phyloP scores from a whole-genome alignment of 768 basidiomycete species.

The Kwoniella dendrophila region DNA sequence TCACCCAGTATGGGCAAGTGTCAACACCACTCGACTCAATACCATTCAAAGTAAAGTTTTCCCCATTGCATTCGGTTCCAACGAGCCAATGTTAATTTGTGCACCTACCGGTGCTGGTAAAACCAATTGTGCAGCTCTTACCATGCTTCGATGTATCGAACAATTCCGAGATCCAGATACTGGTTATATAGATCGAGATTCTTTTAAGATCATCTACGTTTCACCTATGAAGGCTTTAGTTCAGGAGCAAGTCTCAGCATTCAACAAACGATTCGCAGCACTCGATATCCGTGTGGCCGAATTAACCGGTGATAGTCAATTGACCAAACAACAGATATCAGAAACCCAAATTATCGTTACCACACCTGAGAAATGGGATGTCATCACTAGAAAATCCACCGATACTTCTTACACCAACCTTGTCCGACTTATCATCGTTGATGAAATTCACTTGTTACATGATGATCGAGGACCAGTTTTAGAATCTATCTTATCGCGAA shows the following conservation, averaged over 20 bases:
- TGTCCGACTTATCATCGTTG: conserved; percentile 92
- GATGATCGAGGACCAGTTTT: conserved; percentile 97
- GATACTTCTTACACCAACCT: conserved; percentile 97
- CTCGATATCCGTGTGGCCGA: conserved; percentile 87
- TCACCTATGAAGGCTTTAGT: conserved; percentile 99
- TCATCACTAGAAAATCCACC: conserved; percentile 96
- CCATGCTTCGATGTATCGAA: conserved; percentile 84
- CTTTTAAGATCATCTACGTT: conserved; percentile 96
- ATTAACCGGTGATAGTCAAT: conserved; percentile 94
- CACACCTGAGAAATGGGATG: conserved; percentile 99
- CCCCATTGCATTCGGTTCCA: conserved; percentile 83
- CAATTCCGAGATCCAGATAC: conserved; percentile 84
- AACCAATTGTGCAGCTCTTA: conserved; percentile 97
- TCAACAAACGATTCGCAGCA: conserved; percentile 69
- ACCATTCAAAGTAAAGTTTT: conserved; percentile 90
- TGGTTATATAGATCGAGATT: conserved; percentile 76
- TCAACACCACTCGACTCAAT: conserved; percentile 73
- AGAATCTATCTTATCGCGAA: conserved; percentile 84
- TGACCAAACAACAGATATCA: conserved; percentile 95
- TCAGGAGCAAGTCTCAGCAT: conserved; percentile 98
- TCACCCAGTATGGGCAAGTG: conserved; percentile 72
- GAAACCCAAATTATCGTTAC: conserved; percentile 98
- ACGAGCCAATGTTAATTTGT: conserved; percentile 92
- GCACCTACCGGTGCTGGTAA: conserved; percentile 99
- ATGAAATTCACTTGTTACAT: conserved; percentile 95